phyloP scores from a whole-genome alignment of 495 filamentous ascomycete genomes.

The Cryomyces minteri region DNA sequence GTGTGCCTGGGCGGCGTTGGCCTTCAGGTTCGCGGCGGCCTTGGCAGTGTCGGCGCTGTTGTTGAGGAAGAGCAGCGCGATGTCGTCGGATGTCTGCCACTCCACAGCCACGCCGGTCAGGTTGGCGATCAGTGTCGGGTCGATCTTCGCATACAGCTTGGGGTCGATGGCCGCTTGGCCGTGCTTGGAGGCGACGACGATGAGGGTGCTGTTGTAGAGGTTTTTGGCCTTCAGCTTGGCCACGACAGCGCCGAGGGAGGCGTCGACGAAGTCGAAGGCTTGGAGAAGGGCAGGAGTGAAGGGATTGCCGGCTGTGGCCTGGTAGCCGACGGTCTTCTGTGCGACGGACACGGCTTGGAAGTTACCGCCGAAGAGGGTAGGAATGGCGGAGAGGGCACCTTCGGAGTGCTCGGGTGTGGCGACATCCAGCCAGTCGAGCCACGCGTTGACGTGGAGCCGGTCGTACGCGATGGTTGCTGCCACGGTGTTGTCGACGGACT shows the following conservation, averaged over 20 bases:
- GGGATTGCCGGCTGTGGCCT: conserved; percentile 3
- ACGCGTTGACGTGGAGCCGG: conserved; percentile 17
- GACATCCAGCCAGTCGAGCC: conserved; percentile 17
- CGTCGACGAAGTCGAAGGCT: conserved; percentile 9
- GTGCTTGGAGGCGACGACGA: conserved; percentile 22
- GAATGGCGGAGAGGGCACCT: conserved; percentile 7
- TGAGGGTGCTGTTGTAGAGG: conserved; percentile 17
- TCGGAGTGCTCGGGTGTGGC: conserved; percentile 12
- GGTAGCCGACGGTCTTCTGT: conserved; percentile 19
- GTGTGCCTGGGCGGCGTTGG: conserved; percentile 5
- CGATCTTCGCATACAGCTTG: conserved; percentile 11
- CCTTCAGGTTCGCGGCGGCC: conserved; percentile 14
- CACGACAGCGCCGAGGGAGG: conserved; percentile 10
- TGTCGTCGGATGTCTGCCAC: conserved; percentile 13
- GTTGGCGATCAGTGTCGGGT: conserved; percentile 8
- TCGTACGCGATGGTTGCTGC: conserved; percentile 18
- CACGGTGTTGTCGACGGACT: conserved; percentile 7
- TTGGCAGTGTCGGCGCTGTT: conserved; percentile 7
- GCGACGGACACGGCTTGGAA: conserved; percentile 21
- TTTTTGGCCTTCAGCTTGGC: conserved; percentile 17
- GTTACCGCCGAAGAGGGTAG: conserved; percentile 21
- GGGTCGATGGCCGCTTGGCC: conserved; percentile 22
- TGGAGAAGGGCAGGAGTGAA: conserved; percentile 4
- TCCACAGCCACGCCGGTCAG: conserved; percentile 10
- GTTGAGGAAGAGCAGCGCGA: conserved; percentile 20